phyloP scores from a whole-genome alignment of 2,329 filamentous ascomycete species.

The Colletotrichum sp. region DNA sequence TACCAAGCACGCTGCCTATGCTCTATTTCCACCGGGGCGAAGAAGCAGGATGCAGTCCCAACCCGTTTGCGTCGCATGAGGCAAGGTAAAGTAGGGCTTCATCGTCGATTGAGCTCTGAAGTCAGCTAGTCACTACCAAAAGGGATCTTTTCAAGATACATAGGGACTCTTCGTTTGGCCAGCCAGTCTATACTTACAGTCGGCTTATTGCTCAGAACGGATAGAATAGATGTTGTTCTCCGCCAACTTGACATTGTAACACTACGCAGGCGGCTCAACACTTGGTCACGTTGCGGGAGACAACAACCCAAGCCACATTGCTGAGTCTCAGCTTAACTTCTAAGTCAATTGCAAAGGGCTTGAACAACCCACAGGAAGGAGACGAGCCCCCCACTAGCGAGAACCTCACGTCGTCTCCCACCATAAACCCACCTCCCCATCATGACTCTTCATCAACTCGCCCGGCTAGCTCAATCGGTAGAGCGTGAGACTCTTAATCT shows the following conservation, averaged over 20 bases:
- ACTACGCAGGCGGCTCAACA: neutral
- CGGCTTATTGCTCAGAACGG: neutral
- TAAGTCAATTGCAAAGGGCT: neutral
- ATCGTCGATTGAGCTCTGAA: neutral
- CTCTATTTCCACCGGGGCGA: neutral
- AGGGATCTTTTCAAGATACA: neutral
- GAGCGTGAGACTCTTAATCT: slow-evolving; percentile 76
- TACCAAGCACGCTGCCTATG: neutral
- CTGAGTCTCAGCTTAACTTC: neutral
- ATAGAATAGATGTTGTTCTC: neutral
- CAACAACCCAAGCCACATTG: neutral
- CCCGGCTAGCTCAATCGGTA: slow-evolving; percentile 73
- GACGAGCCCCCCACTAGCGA: neutral
- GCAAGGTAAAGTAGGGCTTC: neutral
- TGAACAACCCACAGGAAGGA: neutral
- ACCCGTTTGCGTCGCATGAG: neutral
- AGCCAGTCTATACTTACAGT: neutral
- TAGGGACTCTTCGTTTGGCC: neutral
- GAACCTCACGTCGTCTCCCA: neutral
- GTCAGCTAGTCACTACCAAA: neutral
- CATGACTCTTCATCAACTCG: slow-evolving; percentile 19
- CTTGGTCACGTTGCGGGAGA: no score
- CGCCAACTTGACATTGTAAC: neutral
- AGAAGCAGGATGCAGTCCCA: neutral
- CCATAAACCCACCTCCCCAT: neutral